Conservation (phyloP, 768 basidiomycete genomes). For the Lentinula sp. region DNA sequence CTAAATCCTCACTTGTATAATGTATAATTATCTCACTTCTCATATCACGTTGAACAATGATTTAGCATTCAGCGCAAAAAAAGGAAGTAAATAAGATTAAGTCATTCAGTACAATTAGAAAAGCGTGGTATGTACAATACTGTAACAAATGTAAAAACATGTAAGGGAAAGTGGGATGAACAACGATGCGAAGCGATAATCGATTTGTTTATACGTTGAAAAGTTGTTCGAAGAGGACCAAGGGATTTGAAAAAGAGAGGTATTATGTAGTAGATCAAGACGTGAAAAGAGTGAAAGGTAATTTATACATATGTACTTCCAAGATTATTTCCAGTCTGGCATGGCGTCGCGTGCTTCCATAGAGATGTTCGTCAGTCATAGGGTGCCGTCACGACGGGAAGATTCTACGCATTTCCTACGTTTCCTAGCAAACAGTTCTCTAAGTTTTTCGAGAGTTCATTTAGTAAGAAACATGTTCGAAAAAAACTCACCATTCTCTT, state of each 20-base stretch:
- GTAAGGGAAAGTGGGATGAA: neutral
- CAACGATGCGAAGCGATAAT: neutral
- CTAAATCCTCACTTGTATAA: no score
- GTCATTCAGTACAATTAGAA: neutral
- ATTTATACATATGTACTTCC: neutral
- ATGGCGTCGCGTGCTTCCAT: neutral
- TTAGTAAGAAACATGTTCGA: no score
- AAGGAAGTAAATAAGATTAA: neutral
- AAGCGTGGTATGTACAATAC: neutral
- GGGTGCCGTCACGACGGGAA: neutral
- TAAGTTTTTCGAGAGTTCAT: neutral
- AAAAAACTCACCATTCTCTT: neutral
- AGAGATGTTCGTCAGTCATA: neutral
- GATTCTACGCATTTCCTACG: neutral
- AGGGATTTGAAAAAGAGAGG: neutral
- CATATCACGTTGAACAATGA: no score
- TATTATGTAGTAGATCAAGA: neutral
- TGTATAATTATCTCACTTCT: no score
- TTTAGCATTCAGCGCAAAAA: no score
- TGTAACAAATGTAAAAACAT: neutral
- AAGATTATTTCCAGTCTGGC: neutral
- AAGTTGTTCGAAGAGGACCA: no score
- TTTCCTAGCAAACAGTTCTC: neutral
- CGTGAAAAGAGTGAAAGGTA: neutral
- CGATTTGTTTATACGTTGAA: neutral